Evolutionary conservation across 805 yeast species (phyloP).

Genomic region (Starmera amethionina): DNA sequence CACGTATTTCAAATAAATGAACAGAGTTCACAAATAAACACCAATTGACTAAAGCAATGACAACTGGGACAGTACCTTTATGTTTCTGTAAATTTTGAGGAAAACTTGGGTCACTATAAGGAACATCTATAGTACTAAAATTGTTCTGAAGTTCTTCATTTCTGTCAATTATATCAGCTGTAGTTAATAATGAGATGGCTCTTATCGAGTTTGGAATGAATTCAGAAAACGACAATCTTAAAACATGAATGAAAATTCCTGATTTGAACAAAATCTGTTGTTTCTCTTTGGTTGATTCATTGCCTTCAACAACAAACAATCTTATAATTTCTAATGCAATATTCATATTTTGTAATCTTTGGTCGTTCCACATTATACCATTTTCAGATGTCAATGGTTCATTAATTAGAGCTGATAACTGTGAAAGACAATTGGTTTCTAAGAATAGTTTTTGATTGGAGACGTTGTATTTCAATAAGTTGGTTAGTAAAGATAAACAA

Average conservation of each 20-base stretch:
- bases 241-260: constrained; percentile 53
- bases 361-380: constrained; percentile 64
- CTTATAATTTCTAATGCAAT: constrained; percentile 65
- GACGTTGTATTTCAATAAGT: constrained; percentile 69
- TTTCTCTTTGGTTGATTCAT: constrained; percentile 47
- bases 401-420: constrained; percentile 49
- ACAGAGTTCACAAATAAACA: constrained; percentile 68
- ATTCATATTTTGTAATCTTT: constrained; percentile 54
- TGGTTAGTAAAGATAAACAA: constrained; percentile 65
- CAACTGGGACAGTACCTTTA: constrained; percentile 49
- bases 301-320: constrained; percentile 64
- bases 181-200: constrained; percentile 57
- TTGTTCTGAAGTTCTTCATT: constrained; percentile 60
- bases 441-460: constrained; percentile 84
- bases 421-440: constrained; percentile 72
- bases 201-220: constrained; percentile 58
- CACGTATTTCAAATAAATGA: constrained; percentile 74
- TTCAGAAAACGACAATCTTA: constrained; percentile 63
- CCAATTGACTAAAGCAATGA: constrained; percentile 76
- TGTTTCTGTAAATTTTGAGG: constrained; percentile 24
- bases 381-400: constrained; percentile 43
- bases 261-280: constrained; percentile 53
- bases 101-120: constrained; percentile 71
- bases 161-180: constrained; percentile 65
- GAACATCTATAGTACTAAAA: constrained; percentile 81